phyloP scores from a whole-genome alignment of 2,329 filamentous ascomycete genomes.

The Aaosphaeria arxii region DNA sequence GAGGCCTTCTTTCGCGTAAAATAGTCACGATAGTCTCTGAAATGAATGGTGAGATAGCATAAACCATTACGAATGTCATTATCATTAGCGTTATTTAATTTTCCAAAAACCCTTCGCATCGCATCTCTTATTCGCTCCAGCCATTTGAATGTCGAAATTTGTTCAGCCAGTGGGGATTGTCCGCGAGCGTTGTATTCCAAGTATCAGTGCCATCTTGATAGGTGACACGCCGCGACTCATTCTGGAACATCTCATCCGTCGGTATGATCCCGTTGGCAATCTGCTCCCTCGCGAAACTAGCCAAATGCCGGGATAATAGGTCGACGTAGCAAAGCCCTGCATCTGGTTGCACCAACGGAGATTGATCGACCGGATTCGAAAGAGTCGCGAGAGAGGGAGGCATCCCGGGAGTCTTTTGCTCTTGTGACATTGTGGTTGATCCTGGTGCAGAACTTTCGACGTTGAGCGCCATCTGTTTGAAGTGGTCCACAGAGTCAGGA shows the following conservation, averaged over 20 bases:
- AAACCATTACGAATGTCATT: no score
- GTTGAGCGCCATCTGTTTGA: conserved; percentile 14
- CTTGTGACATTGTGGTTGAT: neutral
- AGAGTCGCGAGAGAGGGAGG: no score
- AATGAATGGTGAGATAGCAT: no score
- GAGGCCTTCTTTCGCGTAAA: conserved; percentile 1
- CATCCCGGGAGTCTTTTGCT: no score
- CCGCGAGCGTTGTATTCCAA: conserved; percentile 39
- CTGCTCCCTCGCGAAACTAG: conserved; percentile 40
- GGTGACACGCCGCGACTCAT: conserved; percentile 42
- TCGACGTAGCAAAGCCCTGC: conserved; percentile 34
- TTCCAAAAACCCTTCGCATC: no score
- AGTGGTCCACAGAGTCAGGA: conserved; percentile 16
- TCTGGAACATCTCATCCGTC: conserved; percentile 50
- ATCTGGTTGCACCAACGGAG: no score
- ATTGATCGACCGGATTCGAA: no score
- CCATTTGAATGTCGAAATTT: neutral
- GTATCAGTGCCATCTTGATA: conserved; percentile 44
- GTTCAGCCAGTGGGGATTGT: conserved; percentile 35
- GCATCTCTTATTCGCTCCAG: no score
- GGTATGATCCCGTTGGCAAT: conserved; percentile 35
- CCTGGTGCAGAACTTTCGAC: conserved; percentile 1
- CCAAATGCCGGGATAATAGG: conserved; percentile 41
- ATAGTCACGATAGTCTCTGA: no score
- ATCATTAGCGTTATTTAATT: no score